Evolutionary conservation across 805 yeast species (phyloP), one percentile per base, ranked within the genome.

Genomic region (Metschnikowia baotianmanensis): DNA sequence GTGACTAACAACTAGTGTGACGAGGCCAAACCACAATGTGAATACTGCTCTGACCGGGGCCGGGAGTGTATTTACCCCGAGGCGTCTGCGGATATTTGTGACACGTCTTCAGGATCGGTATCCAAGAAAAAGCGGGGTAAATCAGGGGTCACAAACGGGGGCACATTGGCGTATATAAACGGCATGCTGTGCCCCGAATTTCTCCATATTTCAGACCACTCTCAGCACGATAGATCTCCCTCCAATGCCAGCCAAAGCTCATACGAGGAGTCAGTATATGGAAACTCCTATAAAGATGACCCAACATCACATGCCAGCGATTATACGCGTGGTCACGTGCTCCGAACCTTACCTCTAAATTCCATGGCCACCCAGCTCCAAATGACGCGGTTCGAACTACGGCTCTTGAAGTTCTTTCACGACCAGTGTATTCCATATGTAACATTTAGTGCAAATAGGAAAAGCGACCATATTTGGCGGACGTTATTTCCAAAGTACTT

Each of bases 1-100:
- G 9, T 12, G 3, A 25, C 37, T 34, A 34, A 34, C 24, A 10
- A 12, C 1, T 30, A 63, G 67, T 64, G 69, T 36, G 48, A 60
- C 36, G 69, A 62, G 34, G 54, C 44, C 9, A 53, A 48, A 39
- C 69, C 69, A 3, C 24, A 36, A 8, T 64, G 69, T 45, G 69
- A 64, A 30, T 64, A 64, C 43, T 64, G 69, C 27, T 26, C 26
- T 3, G 61, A 61, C 40, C 59, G 66, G 3, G 45, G 48, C 13
- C 43, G 65, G 3, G 35, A 37, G 3, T 63, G 68, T 36, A 37
- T 43, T 3, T 63, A 63, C 35, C 58, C 56, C 2, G 32, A 29
- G 9, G 24, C 23, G 17, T 10, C 13, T 6, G 13, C 17, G 5
- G 28, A 13, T 6, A n/a, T 9, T 7, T 12, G n/a, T n/a, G 16